A percentile compares a stretch with the other conserved stretches of the same genome.
Conservation (phyloP, 2,329 filamentous ascomycete genomes). For the Elsinoe australis region DNA sequence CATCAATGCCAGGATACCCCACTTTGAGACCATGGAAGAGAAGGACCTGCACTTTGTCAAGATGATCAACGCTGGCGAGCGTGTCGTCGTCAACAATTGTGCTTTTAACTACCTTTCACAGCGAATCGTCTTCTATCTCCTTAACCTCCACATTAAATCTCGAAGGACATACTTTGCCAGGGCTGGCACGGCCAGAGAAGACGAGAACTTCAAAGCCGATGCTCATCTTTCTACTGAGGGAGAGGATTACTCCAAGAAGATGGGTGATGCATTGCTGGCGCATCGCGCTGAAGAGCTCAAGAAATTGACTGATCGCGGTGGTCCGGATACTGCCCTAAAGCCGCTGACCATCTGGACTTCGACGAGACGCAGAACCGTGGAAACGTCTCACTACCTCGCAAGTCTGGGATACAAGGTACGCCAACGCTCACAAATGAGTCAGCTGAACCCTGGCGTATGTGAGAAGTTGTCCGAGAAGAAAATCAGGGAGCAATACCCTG, state of each 20-base stretch:
- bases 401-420: slow-evolving; percentile 75
- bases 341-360: slow-evolving; percentile 92
- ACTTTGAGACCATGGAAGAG: slow-evolving; percentile 96
- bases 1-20: slow-evolving; percentile 86
- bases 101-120: slow-evolving; percentile 95
- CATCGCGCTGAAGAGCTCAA: slow-evolving; percentile 77
- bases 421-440: slow-evolving; percentile 92
- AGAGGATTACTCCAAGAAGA: slow-evolving; percentile 69
- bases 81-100: slow-evolving; percentile 93
- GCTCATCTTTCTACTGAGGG: slow-evolving; percentile 75
- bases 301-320: slow-evolving; percentile 60
- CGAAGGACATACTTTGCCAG: slow-evolving; percentile 89
- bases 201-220: slow-evolving; percentile 88
- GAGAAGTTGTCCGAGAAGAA: slow-evolving; percentile 82
- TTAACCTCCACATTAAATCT: slow-evolving; percentile 94
- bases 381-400: slow-evolving; percentile 78
- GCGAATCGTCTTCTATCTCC: slow-evolving; percentile 94
- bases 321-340: slow-evolving; percentile 60
- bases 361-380: slow-evolving; percentile 78
- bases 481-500: slow-evolving; percentile 75
- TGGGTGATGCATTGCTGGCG: slow-evolving; percentile 73
- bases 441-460: slow-evolving; percentile 92
- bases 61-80: slow-evolving; percentile 95
- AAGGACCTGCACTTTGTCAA: slow-evolving; percentile 93
- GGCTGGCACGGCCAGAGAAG: slow-evolving; percentile 75